Base-by-base conservation (phyloP, 768 basidiomycete species). In the Hericium erinaceus region DNA sequence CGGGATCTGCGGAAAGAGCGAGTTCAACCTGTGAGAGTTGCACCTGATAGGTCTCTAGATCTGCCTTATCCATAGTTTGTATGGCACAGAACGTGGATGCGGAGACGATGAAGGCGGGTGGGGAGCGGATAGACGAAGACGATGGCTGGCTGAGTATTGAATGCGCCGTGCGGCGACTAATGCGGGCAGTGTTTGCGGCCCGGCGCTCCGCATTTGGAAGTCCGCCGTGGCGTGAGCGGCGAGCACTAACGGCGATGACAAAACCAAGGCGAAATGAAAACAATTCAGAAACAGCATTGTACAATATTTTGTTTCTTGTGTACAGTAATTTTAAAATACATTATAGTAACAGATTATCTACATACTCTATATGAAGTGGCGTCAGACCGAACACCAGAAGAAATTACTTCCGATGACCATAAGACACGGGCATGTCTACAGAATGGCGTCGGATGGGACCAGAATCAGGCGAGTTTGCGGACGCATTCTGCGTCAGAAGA, bases 11-110 rank as follows among this genome's bases (percentile, higher is more conserved):
- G 52, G 81, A 75, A 50, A 95, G 83, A 18, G 89, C 87, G 56
- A 82, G 72, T 69, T 93, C 89, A 60, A 94, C 91, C 69, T 93
- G 89, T n/a, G 85, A 83, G 58, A 92, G 84, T 68, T 92, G 89
- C 11, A 88, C 87, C 74, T 93, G 88, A 68, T 92, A 93, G 2
- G 89, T 89, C 71, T 94, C 92, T 58, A 94, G 81, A 70, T 93
- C 92, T 58, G 80, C 75, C 65, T 81, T 83, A 68, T 89, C 72
- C 76, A 77, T 77, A 33, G 55, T 57, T 52, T 53, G 52, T 39
- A 56, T 39, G 38, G 39, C 48, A 22, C 26, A 20, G 46, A 59
- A 18, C 28, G 54, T 49, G 58, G 22, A 37, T 26, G 39, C 20
- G 39, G 40, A 52, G 52, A 33, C 20, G 24, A 26, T 51, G 22